Conservation (phyloP, 306 rosid genomes). For the Erythrophleum fordii region DNA sequence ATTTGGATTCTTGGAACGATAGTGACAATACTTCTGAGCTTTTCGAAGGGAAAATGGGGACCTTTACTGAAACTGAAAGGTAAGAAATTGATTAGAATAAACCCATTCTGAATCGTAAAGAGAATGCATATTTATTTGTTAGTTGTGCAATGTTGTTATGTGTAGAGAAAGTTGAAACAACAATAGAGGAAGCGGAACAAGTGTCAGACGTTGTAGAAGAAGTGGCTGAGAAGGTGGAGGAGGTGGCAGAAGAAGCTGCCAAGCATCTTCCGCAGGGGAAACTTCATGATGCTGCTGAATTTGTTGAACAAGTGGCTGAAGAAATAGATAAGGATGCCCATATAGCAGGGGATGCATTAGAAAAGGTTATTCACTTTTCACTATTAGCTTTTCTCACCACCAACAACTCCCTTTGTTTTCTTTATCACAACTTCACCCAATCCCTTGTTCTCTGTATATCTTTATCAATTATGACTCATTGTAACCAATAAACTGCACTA, state of each 20-base stretch:
- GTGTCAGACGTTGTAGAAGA: slow-evolving; percentile 56
- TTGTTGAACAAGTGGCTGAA: slow-evolving; percentile 47
- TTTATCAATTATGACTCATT: not conserved
- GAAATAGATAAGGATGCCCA: slow-evolving; percentile 36
- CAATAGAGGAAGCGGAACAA: slow-evolving; percentile 47
- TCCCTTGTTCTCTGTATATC: not conserved
- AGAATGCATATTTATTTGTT: not conserved
- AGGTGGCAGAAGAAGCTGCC: slow-evolving; percentile 50
- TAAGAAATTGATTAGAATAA: slow-evolving; percentile 18
- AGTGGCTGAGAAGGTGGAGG: slow-evolving; percentile 59
- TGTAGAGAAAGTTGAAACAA: slow-evolving; percentile 51
- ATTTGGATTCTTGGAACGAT: slow-evolving; percentile 60
- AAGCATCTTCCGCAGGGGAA: slow-evolving; percentile 51
- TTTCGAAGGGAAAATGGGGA: slow-evolving; percentile 60
- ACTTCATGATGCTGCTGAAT: slow-evolving; percentile 36
- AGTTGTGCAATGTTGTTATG: not conserved
- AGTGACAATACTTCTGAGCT: slow-evolving; percentile 49
- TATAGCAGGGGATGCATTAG: slow-evolving; percentile 33
- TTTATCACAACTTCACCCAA: not conserved
- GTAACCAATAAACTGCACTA: not conserved
- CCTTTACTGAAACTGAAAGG: slow-evolving; percentile 58
- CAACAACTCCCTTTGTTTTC: not conserved
- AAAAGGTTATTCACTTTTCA: slow-evolving; percentile 40
- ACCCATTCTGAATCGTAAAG: not conserved
- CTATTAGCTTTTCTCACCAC: not conserved